Conservation (phyloP, 2,329 filamentous ascomycete genomes). For the Clonostachys byssicola region DNA sequence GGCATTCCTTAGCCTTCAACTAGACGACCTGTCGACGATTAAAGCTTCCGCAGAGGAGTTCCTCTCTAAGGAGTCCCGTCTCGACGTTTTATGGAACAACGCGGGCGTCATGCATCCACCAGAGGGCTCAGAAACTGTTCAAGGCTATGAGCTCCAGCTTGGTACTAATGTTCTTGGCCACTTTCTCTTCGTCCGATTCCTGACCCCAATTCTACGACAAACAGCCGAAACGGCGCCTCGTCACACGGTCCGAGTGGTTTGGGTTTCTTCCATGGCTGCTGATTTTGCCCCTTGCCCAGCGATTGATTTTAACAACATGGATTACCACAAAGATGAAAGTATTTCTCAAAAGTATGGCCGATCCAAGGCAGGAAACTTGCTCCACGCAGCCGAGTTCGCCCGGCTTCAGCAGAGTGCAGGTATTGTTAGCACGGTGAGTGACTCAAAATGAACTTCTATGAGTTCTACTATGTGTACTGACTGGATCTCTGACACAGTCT, state of each 20-base stretch:
- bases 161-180: constrained; percentile 30
- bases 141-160: constrained; percentile 33
- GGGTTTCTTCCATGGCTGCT: constrained; percentile 14
- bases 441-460: too few relatives aligned
- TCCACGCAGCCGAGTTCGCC: constrained; percentile 16
- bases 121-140: constrained; percentile 23
- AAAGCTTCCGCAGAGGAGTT: constrained; percentile 16
- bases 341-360: constrained; percentile 12
- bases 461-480: too few relatives aligned
- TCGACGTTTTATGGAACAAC: constrained; percentile 33
- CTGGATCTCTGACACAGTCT: not conserved
- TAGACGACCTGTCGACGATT: constrained; percentile 21
- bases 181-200: constrained; percentile 29
- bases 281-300: constrained; percentile 6
- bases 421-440: constrained; percentile 11
- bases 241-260: constrained; percentile 18
- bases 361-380: constrained; percentile 16
- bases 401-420: constrained; percentile 19
- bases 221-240: constrained; percentile 18
- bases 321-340: constrained; percentile 8
- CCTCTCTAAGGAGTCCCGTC: constrained; percentile 10
- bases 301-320: constrained; percentile 12
- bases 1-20: constrained; percentile 33
- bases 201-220: constrained; percentile 20
- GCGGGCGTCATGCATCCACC: constrained; percentile 33